Percentiles rank a stretch among this genome's conserved stretches.
Conservation (phyloP, 164 flowering plant species). For the Aristolochia contorta region DNA sequence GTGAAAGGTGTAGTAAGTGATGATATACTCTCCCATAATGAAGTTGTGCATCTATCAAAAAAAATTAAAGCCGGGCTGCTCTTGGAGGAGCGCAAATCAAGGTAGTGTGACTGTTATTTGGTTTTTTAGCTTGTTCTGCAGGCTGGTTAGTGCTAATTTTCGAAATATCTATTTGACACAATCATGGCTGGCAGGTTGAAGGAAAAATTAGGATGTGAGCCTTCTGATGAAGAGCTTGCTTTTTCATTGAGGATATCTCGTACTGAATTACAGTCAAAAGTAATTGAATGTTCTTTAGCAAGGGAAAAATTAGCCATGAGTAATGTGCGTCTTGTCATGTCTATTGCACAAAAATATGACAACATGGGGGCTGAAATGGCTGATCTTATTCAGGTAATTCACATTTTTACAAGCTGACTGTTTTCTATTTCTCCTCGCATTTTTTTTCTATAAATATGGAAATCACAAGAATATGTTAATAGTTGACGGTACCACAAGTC, state of each 20-base stretch:
- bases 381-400: constrained; percentile 83
- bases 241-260: constrained; percentile 60
- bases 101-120: constrained; percentile 22
- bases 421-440: neutral
- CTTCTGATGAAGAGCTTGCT: constrained; percentile 84
- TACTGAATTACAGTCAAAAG: constrained; percentile 42
- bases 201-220: constrained; percentile 72
- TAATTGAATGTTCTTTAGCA: constrained; percentile 69
- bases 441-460: neutral
- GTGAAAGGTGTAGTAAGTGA: constrained; percentile 61
- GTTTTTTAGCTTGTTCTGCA: neutral
- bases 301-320: constrained; percentile 93
- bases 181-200: constrained; percentile 41
- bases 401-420: neutral
- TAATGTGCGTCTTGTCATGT: constrained; percentile 94
- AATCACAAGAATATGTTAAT: no score
- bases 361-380: constrained; percentile 94
- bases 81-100: constrained; percentile 62
- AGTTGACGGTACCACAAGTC: no score
- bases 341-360: constrained; percentile 81
- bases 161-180: no score
- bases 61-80: constrained; percentile 64
- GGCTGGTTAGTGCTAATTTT: neutral
- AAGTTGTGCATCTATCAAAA: constrained; percentile 66
- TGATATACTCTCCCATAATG: constrained; percentile 65